Evolutionary conservation across 1,284 basidiomycete species (phyloP), one percentile per base, ranked within the genome.

Genomic region (Gomphus bonarii): DNA sequence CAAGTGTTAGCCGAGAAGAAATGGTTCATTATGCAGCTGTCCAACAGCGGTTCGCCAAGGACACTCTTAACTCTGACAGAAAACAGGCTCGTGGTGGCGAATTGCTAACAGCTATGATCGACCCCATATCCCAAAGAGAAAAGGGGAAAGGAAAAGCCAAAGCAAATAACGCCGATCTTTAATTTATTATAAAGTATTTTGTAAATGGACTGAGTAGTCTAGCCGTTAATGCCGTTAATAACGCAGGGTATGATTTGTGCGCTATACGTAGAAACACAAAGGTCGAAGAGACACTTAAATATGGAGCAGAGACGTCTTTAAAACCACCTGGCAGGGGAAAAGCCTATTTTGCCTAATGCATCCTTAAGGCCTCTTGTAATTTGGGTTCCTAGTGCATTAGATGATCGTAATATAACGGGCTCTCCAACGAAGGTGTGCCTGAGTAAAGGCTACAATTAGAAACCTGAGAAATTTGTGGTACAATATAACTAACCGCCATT

Each of bases 1-100:
- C 97, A 3, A 93, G 89, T 66, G 92, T 99, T 9, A 93, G 86
- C 64, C 78, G 85, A 60, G 81, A 81, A 31, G 97, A 99, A 69
- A 87, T 99, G 85, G 79, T 80, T 8, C 90, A 95, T 67, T 99
- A 99, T 69, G 75, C 77, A 30, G 68, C 72, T 55, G 83, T 95
- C 9, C 90, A 92, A 68, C 70, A 74, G 61, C 78, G 80, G 58
- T 95, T 95, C 65, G 81, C 80, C 25, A 61, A 61, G 33, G 62
- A 64, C 25, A 53, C 51, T 25, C 30, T 53, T 22, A 43, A 43
- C 40, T 35, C 54, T 7, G 44, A 28, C 25, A 30, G 10, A 8
- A 4, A 49, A 6, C 11, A 49, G 28, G 31, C 18, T 5, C 36
- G 38, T 42, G 9, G 38, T 16, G 22, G 30, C 6, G 40, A 38